Evolutionary conservation across 176 grass and related monocot species (phyloP).

Genomic region (Tillandsia fasciculata): DNA sequence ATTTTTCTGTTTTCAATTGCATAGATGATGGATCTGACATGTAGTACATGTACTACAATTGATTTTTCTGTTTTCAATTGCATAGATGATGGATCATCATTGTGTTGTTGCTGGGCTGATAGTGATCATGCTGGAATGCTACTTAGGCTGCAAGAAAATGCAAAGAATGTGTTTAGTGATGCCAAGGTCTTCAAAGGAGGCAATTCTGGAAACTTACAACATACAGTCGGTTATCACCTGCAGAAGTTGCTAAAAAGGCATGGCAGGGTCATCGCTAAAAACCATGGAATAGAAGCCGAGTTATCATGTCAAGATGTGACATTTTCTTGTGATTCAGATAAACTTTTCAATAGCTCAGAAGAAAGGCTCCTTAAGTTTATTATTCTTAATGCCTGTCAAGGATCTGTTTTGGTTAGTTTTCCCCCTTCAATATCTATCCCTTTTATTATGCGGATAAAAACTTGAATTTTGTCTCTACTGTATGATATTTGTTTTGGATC

Average conservation of each 20-base stretch:
- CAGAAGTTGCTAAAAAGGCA: constrained; percentile 65
- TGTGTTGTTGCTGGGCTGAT: constrained; percentile 77
- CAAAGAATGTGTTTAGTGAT: constrained; percentile 23
- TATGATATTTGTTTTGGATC: constrained; percentile 3
- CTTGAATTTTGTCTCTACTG: constrained; percentile 8
- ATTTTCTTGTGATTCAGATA: constrained; percentile 34
- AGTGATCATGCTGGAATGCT: constrained; percentile 52
- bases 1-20: constrained; percentile 19
- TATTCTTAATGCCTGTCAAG: constrained; percentile 51
- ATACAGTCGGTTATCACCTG: constrained; percentile 38
- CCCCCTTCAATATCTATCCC: constrained; percentile 7
- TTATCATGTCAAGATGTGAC: constrained; percentile 50
- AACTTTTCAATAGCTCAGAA: constrained; percentile 49
- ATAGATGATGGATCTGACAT: constrained; percentile 66
- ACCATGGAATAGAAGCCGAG: constrained; percentile 50
- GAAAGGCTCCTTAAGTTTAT: constrained; percentile 68
- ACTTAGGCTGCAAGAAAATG: constrained; percentile 46
- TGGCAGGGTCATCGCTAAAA: constrained; percentile 40
- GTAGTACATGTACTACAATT: not conserved
- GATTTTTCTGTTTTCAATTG: constrained; percentile 20
- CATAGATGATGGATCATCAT: constrained; percentile 77
- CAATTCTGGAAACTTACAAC: constrained; percentile 15
- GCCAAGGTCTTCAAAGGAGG: constrained; percentile 24
- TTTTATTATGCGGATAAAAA: not conserved
- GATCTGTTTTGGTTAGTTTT: constrained; percentile 55